phyloP scores from a whole-genome alignment of 2,329 filamentous ascomycete species.

The Hypoxylon sp. region DNA sequence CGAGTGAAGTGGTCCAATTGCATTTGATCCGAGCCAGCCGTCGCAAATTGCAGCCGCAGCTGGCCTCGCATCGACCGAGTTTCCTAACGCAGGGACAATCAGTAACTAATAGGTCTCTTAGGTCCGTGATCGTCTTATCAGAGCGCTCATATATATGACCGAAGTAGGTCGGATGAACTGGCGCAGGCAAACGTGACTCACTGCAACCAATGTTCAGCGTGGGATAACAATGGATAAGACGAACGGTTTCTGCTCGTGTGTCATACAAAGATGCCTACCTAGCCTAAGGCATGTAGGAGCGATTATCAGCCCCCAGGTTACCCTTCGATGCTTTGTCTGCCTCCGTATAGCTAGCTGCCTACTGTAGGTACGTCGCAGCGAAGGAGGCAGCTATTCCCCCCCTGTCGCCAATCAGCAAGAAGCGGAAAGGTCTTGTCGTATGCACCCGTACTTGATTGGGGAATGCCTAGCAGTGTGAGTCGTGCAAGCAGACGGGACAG shows the following conservation, averaged over 20 bases:
- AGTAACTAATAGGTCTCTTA: constrained; percentile 9
- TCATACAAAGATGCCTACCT: too few relatives aligned
- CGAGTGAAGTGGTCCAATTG: constrained; percentile 31
- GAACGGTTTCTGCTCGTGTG: not conserved
- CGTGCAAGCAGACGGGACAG: not conserved
- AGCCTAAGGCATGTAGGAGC: too few relatives aligned
- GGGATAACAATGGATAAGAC: not conserved
- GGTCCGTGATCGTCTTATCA: constrained; percentile 13
- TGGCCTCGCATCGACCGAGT: constrained; percentile 13
- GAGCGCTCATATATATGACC: not conserved
- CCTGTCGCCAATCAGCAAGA: not conserved
- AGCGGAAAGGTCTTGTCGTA: not conserved
- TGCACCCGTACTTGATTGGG: not conserved
- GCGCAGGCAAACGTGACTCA: constrained; percentile 17
- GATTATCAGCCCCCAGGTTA: not conserved
- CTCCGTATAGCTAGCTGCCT: too few relatives aligned
- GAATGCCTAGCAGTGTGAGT: not conserved
- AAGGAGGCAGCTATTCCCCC: not conserved
- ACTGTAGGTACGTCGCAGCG: not conserved
- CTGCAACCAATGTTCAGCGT: not conserved
- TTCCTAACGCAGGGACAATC: constrained; percentile 35
- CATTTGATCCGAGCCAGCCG: constrained; percentile 32
- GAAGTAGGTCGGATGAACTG: constrained; percentile 23
- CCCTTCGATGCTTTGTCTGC: too few relatives aligned
- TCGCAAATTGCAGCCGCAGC: constrained; percentile 22